Evolutionary conservation across 2,329 filamentous ascomycete species (phyloP).

Genomic region (Aureobasidium sp.): DNA sequence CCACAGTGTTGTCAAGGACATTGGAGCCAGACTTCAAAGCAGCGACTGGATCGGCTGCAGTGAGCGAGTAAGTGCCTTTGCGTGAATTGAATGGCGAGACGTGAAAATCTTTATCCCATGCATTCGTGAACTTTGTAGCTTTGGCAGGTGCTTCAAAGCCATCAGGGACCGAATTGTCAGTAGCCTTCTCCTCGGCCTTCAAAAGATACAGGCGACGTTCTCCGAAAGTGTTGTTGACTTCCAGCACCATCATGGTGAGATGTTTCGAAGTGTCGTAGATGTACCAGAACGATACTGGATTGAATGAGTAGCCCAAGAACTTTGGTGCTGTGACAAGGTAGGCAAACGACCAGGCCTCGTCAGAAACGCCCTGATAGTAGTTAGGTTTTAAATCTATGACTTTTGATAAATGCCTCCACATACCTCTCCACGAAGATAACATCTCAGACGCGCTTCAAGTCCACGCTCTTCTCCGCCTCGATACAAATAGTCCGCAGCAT

Average conservation of each 20-base stretch:
- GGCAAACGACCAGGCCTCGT: slow-evolving; percentile 55
- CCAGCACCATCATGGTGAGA: slow-evolving; percentile 59
- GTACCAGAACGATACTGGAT: slow-evolving; percentile 74
- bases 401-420: slow-evolving; percentile 27
- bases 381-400: background rate
- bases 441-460: slow-evolving; percentile 56
- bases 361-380: slow-evolving; percentile 54
- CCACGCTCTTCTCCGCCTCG: slow-evolving; percentile 47
- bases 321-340: slow-evolving; percentile 65
- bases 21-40: slow-evolving; percentile 22
- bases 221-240: slow-evolving; percentile 72
- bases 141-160: slow-evolving; percentile 15
- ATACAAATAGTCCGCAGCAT: slow-evolving; percentile 55
- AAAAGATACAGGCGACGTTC: slow-evolving; percentile 63
- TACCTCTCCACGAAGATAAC: slow-evolving; percentile 50
- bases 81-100: slow-evolving; percentile 66
- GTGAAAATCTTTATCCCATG: slow-evolving; percentile 66
- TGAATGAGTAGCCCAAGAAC: slow-evolving; percentile 65
- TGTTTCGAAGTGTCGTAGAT: slow-evolving; percentile 55
- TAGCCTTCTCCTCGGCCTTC: slow-evolving; percentile 30
- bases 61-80: slow-evolving; percentile 42
- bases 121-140: slow-evolving; percentile 38
- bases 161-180: slow-evolving; percentile 2
- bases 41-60: slow-evolving; percentile 37
- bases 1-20: slow-evolving; percentile 53